Percentiles rank a stretch among this genome's conserved stretches.
Conservation (phyloP, 202 grass and related monocot genomes). For the Panicum hallii region DNA sequence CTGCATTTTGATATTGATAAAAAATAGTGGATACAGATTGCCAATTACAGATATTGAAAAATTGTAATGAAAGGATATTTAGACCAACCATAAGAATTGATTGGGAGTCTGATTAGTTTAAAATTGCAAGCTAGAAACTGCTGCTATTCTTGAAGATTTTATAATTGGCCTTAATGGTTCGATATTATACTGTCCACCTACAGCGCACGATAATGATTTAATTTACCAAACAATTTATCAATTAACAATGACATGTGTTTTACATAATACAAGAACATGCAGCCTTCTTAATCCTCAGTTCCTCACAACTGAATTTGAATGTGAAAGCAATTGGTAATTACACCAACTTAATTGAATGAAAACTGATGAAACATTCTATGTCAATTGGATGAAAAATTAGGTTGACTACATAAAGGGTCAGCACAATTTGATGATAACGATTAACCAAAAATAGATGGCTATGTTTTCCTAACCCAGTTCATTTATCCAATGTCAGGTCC, state of each 20-base stretch:
- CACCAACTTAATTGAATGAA: constrained; percentile 14
- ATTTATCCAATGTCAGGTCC: constrained; percentile 2
- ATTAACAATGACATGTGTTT: neutral
- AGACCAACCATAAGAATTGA: constrained; percentile 7
- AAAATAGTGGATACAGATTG: constrained; percentile 24
- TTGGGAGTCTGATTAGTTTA: constrained; percentile 1
- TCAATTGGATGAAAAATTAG: neutral
- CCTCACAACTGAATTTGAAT: constrained; percentile 39
- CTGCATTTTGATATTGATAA: neutral
- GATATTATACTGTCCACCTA: neutral
- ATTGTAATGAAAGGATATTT: constrained; percentile 29
- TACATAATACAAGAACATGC: neutral
- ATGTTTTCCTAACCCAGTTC: constrained; percentile 8
- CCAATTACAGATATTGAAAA: constrained; percentile 19
- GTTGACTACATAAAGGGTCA: constrained; percentile 1
- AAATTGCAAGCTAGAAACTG: constrained; percentile 24
- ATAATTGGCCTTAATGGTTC: neutral
- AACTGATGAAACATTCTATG: constrained; percentile 14
- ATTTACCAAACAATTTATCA: constrained; percentile 19
- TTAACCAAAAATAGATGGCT: constrained; percentile 14
- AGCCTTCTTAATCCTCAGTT: constrained; percentile 1
- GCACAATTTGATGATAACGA: neutral
- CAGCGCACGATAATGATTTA: constrained; percentile 1
- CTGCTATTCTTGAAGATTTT: constrained; percentile 21
- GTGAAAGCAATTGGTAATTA: neutral